Conservation (phyloP, 2,329 filamentous ascomycete species). For the Metarhizium guizhouense region DNA sequence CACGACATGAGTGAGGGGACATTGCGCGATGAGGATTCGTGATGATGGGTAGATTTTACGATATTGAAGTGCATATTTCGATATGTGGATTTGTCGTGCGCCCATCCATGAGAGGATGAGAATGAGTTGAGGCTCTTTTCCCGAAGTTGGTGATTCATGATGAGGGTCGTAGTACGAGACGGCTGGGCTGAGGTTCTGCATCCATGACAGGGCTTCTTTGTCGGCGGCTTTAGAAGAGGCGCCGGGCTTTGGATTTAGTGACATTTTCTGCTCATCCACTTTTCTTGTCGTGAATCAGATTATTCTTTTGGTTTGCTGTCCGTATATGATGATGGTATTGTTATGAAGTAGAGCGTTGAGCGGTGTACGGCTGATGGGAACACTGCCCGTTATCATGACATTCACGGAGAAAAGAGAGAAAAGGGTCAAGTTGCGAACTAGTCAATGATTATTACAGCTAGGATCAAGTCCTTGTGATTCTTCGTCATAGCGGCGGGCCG, state of each 20-base stretch:
- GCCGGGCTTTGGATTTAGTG: constrained; percentile 11
- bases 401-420: no score
- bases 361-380: no score
- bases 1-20: constrained; percentile 27
- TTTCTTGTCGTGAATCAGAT: background rate
- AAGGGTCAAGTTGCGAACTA: no score
- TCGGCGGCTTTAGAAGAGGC: background rate
- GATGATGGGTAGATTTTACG: constrained; percentile 34
- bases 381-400: no score
- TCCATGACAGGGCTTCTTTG: constrained; percentile 20
- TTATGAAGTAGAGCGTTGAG: no score
- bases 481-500: background rate
- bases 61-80: constrained; percentile 40
- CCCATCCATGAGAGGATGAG: constrained; percentile 42
- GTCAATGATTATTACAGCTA: no score
- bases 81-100: constrained; percentile 38
- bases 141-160: background rate
- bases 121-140: constrained; percentile 33
- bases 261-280: constrained; percentile 13
- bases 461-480: no score
- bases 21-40: constrained; percentile 37
- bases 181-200: constrained; percentile 28
- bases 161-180: constrained; percentile 27
- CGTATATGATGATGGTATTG: background rate
- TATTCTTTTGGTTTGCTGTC: no score